phyloP scores from a whole-genome alignment of 2,329 filamentous ascomycete species.

The Lasiodiplodia citricola region DNA sequence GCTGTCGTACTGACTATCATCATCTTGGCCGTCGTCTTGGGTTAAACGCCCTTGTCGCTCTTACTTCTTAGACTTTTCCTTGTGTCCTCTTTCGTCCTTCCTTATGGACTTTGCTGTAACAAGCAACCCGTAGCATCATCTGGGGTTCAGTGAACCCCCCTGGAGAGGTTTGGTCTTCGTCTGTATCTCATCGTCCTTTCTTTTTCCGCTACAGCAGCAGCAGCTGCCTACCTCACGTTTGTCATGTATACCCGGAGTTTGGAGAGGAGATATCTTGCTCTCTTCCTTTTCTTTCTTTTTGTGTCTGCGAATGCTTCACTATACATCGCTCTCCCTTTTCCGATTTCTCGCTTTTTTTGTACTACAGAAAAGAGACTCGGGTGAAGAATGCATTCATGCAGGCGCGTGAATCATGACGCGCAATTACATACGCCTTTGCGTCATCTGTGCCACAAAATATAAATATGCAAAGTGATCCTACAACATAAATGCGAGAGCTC shows the following conservation, averaged over 20 bases:
- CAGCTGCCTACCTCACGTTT: not conserved
- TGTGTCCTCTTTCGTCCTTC: not conserved
- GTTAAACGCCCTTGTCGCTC: constrained; percentile 53
- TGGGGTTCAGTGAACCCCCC: not conserved
- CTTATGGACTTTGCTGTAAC: not conserved
- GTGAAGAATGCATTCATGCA: no score
- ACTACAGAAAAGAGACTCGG: not conserved
- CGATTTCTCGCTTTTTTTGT: not conserved
- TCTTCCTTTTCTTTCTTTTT: not conserved
- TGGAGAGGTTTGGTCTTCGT: not conserved
- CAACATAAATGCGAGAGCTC: no score
- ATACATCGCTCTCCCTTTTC: not conserved
- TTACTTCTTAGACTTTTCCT: not conserved
- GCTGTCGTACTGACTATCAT: constrained; percentile 89
- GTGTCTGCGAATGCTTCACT: not conserved
- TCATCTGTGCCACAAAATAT: no score
- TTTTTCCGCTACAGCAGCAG: not conserved
- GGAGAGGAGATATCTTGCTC: not conserved
- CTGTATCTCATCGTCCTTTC: not conserved
- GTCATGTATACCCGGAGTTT: constrained; percentile 19
- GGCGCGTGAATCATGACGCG: no score
- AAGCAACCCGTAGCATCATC: not conserved
- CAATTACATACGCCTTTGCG: no score
- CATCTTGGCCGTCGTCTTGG: constrained; percentile 81
- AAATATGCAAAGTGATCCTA: no score